Percentiles rank a stretch among this genome's conserved stretches.
phyloP scores from a whole-genome alignment of 345 rosid species.

The Linum tenue region DNA sequence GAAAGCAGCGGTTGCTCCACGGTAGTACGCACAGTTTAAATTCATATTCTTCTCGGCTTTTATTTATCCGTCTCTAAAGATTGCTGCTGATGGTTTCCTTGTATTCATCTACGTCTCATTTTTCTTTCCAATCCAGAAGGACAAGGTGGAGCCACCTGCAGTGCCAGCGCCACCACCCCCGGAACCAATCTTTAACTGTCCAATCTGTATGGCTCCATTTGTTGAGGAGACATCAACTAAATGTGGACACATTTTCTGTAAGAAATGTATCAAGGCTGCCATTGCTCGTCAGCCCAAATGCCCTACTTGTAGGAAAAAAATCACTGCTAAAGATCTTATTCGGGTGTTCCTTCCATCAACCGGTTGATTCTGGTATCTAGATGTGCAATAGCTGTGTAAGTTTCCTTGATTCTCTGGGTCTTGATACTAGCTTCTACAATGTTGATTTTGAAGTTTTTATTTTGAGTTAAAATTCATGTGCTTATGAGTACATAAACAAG shows the following conservation, averaged over 20 bases:
- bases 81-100: not conserved
- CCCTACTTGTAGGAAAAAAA: slow-evolving; percentile 82
- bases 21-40: slow-evolving; percentile 25
- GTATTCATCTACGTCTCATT: not conserved
- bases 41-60: not conserved
- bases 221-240: slow-evolving; percentile 71
- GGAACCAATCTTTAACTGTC: slow-evolving; percentile 74
- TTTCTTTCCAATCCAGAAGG: slow-evolving; percentile 20
- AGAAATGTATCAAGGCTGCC: slow-evolving; percentile 55
- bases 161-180: slow-evolving; percentile 15
- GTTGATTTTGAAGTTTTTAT: not conserved
- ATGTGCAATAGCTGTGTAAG: slow-evolving; percentile 14
- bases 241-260: slow-evolving; percentile 97
- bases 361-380: slow-evolving; percentile 8
- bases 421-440: not conserved
- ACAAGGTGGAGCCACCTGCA: slow-evolving; percentile 11
- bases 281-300: slow-evolving; percentile 54
- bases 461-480: no score
- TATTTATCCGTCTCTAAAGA: not conserved
- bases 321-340: slow-evolving; percentile 50
- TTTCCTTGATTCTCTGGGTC: slow-evolving; percentile 2
- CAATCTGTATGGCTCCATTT: slow-evolving; percentile 78
- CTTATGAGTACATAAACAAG: no score
- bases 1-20: slow-evolving; percentile 30
- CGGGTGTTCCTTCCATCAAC: slow-evolving; percentile 85